Base-by-base conservation (phyloP, 176 grass and related monocot genomes). In the Juncus effusus region DNA sequence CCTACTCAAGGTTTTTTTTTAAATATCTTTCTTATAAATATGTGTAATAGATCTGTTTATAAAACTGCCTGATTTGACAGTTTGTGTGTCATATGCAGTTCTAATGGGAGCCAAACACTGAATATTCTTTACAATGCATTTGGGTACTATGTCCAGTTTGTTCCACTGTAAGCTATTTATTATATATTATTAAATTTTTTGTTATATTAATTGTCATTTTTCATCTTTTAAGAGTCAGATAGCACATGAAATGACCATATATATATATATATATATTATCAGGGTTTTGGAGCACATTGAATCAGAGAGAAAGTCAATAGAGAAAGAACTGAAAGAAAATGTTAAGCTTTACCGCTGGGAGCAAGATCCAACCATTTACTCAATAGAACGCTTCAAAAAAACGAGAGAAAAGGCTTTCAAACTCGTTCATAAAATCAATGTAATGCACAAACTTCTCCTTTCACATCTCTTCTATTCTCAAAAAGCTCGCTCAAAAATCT, bases 71-170 rank as follows among this genome's bases (percentile, higher is more conserved):
- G 57, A 53, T 64, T 53, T 81, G 70, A 76, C 40, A 10, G 63
- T 51, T 65, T 39, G 61, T 60, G 37, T 74, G 35, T 40, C 37
- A 60, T 40, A 69, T 73, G 16, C 77, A 96, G 87, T 77, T 28
- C 77, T 70, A 16, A 15, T 28, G 19, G 76, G 62, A 77, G 69
- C 45, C 70, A 81, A 75, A 88, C 80, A 62, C 59, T 77, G 62
- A 90, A 86, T 49, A 73, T 96, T 80, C 80, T 96, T 42, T 96
- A 96, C 65, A 96, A 91, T 71, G 63, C 86, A 9, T 96, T 96
- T 84, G 93, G 93, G 53, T 96, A 91, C 59, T 96, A 96, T 52
- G 79, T 91, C 63, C 93, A 96, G 16, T 91, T 96, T 63, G 70
- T 83, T 55, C 74, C 82, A 54, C 60, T 84, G 93, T 96, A 82